Conservation (phyloP, 148 eudicot genomes). For the Rhododendron simsii region DNA sequence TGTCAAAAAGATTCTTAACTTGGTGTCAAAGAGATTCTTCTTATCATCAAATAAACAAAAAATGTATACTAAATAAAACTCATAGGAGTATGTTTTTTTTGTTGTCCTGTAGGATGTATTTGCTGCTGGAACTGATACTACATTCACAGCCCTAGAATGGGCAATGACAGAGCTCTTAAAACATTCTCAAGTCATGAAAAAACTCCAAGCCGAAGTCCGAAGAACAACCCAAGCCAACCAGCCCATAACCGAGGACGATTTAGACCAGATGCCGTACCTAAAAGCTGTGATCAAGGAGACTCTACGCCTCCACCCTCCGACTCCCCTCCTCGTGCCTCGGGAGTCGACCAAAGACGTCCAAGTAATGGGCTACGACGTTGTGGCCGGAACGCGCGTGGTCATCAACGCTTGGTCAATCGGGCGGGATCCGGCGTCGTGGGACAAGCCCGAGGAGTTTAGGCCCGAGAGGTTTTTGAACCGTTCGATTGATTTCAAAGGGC, state of each 20-base stretch:
- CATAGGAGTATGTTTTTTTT: too few relatives aligned
- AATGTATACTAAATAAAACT: too few relatives aligned
- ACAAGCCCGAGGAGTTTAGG: background rate
- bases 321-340: background rate
- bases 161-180: background rate
- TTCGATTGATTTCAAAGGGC: background rate
- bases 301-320: background rate
- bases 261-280: background rate
- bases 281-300: background rate
- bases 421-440: background rate
- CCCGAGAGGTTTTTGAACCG: background rate
- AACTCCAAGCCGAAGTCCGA: background rate
- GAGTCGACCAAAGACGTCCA: background rate
- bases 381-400: background rate
- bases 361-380: background rate
- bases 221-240: background rate
- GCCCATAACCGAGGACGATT: background rate
- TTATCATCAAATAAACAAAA: too few relatives aligned
- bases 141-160: background rate
- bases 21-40: too few relatives aligned
- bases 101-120: background rate
- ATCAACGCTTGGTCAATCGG: background rate
- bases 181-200: background rate
- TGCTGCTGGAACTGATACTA: background rate
- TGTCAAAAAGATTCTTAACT: too few relatives aligned